Conservation (phyloP, 495 filamentous ascomycete species). For the Glarea lozoyensis region DNA sequence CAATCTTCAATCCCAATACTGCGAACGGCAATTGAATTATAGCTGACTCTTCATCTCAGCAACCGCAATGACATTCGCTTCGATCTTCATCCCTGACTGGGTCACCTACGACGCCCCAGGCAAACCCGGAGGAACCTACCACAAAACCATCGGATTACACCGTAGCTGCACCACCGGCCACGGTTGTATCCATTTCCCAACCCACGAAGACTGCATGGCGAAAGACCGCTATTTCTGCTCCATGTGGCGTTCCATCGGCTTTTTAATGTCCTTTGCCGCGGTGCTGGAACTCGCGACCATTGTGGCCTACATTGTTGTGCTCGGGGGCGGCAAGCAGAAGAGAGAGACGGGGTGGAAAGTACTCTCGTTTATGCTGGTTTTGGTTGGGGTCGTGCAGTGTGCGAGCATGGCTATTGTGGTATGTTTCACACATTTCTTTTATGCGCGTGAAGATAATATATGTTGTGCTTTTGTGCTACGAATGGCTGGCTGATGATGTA, state of each 20-base stretch:
- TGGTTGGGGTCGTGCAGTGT: slow-evolving; percentile 55
- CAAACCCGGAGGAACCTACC: slow-evolving; percentile 38
- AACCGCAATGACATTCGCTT: slow-evolving; percentile 69
- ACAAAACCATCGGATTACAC: slow-evolving; percentile 72
- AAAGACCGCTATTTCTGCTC: slow-evolving; percentile 71
- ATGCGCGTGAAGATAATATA: too few species aligned
- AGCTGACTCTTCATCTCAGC: slow-evolving; percentile 5
- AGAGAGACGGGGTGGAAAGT: slow-evolving; percentile 72
- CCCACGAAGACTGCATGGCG: slow-evolving; percentile 59
- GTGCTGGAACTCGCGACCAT: slow-evolving; percentile 67
- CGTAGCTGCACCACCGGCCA: slow-evolving; percentile 53
- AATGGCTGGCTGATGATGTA: slow-evolving; percentile 5
- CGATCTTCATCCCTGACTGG: slow-evolving; percentile 73
- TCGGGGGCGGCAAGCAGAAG: slow-evolving; percentile 68
- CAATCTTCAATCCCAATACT: background rate
- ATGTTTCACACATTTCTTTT: slow-evolving; percentile 26
- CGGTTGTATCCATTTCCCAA: slow-evolving; percentile 41
- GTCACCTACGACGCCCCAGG: slow-evolving; percentile 59
- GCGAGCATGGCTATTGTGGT: slow-evolving; percentile 73
- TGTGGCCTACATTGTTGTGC: slow-evolving; percentile 63
- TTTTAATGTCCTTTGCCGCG: slow-evolving; percentile 73
- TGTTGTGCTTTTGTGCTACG: background rate
- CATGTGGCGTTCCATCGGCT: slow-evolving; percentile 83
- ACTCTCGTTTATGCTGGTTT: slow-evolving; percentile 50
- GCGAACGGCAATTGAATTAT: too few species aligned